These are phyloP conservation scores for Cicer cuneatum DNA, from an alignment of 306 rosid species.

Conservation along the genomic window DNA sequence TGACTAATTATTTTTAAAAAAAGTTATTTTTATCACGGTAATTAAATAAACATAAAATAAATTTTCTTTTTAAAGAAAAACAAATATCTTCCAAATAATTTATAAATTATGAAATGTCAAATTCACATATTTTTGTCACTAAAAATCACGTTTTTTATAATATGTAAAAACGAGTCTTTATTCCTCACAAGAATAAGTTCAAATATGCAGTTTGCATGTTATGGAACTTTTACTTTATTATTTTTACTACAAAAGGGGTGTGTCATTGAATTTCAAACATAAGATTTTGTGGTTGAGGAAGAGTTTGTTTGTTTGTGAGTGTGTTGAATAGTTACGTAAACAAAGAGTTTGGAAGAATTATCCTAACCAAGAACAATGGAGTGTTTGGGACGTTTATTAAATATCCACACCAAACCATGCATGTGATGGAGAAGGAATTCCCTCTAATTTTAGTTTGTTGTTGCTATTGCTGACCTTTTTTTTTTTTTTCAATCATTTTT, in stretches of 20 bases:
- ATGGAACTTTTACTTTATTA: not conserved
- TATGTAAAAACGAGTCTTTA: too few relatives aligned
- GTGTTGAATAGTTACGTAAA: constrained; percentile 40
- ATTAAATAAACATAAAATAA: too few relatives aligned
- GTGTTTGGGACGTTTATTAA: constrained; percentile 42
- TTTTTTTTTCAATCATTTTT: too few relatives aligned
- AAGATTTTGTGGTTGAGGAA: constrained; percentile 6
- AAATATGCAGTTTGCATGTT: too few relatives aligned
- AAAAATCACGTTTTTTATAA: too few relatives aligned
- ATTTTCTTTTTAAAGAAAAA: too few relatives aligned
- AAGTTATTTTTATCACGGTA: too few relatives aligned
- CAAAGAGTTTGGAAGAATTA: constrained; percentile 23
- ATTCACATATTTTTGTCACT: too few relatives aligned
- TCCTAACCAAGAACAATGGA: constrained; percentile 2
- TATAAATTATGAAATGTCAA: too few relatives aligned
- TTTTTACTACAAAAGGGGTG: not conserved
- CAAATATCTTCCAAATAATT: too few relatives aligned
- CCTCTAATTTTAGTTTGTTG: constrained; percentile 44
- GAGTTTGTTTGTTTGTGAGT: not conserved
- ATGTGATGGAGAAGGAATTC: constrained; percentile 35
- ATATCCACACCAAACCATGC: not conserved
- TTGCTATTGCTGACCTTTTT: constrained; percentile 52
- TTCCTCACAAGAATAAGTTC: too few relatives aligned
- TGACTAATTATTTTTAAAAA: too few relatives aligned
- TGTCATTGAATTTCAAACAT: not conserved